phyloP scores from a whole-genome alignment of 768 basidiomycete species.

The Phlebiopsis flavidoalba region DNA sequence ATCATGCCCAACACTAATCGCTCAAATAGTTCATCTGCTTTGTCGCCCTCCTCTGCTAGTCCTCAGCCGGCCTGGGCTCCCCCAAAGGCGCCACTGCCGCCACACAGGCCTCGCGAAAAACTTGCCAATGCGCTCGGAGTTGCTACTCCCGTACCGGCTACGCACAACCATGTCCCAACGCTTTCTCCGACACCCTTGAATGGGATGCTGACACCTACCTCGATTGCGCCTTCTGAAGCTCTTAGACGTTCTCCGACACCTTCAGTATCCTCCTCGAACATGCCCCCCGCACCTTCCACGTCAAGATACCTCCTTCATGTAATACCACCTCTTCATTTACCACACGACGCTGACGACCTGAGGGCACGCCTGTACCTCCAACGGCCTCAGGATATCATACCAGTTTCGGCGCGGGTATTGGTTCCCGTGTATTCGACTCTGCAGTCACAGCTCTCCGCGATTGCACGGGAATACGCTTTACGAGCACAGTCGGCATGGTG shows the following conservation, averaged over 20 bases:
- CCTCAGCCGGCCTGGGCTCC: conserved; percentile 45
- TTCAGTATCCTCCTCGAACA: conserved; percentile 31
- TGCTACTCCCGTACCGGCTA: conserved; percentile 62
- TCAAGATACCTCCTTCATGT: conserved; percentile 80
- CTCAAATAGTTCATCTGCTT: conserved; percentile 13
- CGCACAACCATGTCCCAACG: conserved; percentile 18
- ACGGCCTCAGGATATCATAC: conserved; percentile 71
- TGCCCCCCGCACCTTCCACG: conserved; percentile 27
- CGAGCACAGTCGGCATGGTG: conserved; percentile 76
- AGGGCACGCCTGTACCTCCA: conserved; percentile 47
- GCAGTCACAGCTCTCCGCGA: conserved; percentile 76
- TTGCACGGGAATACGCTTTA: conserved; percentile 90
- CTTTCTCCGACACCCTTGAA: conserved; percentile 10
- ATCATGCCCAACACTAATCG: conserved; percentile 20
- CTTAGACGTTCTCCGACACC: conserved; percentile 34
- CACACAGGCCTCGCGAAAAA: conserved; percentile 68
- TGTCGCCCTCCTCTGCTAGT: conserved; percentile 12
- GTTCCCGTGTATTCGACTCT: conserved; percentile 82
- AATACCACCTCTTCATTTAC: conserved; percentile 70
- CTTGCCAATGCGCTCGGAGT: conserved; percentile 85
- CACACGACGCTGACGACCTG: conserved; percentile 50
- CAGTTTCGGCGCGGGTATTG: conserved; percentile 84
- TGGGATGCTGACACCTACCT: conserved; percentile 13
- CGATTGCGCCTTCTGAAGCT: conserved; percentile 37
- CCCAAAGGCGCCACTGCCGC: conserved; percentile 68